phyloP scores from a whole-genome alignment of 306 rosid genomes.

The Castanopsis chinensis region DNA sequence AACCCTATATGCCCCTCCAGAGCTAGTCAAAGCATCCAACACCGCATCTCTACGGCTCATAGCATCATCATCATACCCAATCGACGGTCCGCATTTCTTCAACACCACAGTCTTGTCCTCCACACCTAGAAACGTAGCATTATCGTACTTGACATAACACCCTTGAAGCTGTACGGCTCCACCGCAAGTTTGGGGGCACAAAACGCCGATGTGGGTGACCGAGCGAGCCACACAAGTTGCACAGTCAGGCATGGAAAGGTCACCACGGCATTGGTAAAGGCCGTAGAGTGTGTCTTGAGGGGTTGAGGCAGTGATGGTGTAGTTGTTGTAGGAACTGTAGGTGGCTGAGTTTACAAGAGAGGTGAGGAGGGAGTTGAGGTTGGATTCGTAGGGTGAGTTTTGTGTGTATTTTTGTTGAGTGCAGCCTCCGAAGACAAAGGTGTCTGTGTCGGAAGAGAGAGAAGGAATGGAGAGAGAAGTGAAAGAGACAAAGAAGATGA shows the following conservation, averaged over 20 bases:
- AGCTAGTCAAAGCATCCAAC: conserved; percentile 35
- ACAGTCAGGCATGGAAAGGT: conserved; percentile 86
- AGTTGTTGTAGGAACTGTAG: conserved; percentile 77
- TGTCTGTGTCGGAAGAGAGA: conserved; percentile 38
- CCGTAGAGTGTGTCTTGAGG: conserved; percentile 54
- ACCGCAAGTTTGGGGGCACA: conserved; percentile 57
- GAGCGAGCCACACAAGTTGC: conserved; percentile 65
- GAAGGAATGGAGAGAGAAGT: conserved; percentile 6
- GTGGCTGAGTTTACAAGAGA: conserved; percentile 92
- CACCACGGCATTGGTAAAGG: conserved; percentile 92
- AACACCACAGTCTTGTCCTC: conserved; percentile 77
- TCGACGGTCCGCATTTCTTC: conserved; percentile 76
- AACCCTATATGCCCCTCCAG: conserved; percentile 57
- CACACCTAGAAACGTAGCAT: conserved; percentile 56
- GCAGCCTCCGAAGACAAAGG: conserved; percentile 82
- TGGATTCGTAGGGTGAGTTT: conserved; percentile 62
- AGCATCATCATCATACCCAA: conserved; percentile 44
- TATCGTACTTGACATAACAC: conserved; percentile 83
- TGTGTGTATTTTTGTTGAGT: conserved; percentile 60
- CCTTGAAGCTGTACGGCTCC: conserved; percentile 82
- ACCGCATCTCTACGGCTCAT: conserved; percentile 56
- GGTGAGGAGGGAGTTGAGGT: conserved; percentile 82
- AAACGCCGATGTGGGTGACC: conserved; percentile 34
- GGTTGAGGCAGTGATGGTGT: conserved; percentile 55
- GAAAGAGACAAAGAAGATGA: conserved; percentile 1